phyloP scores from a whole-genome alignment of 2,329 filamentous ascomycete species.

The Kalaharituber pfeilii region DNA sequence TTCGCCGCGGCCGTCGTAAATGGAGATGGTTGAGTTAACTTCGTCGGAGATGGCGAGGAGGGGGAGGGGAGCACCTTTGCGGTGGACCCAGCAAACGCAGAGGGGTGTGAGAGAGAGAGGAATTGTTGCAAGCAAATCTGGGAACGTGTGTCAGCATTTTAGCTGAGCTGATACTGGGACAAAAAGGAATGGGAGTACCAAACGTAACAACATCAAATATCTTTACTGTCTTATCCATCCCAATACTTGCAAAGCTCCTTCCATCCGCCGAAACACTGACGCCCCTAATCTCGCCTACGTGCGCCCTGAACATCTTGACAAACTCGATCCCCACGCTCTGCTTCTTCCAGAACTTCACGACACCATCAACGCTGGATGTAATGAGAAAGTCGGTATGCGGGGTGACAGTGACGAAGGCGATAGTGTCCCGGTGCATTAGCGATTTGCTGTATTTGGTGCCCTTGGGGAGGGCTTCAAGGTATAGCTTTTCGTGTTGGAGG shows the following conservation, averaged over 20 bases:
- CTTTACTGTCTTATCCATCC: conserved; percentile 60
- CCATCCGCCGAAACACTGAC: conserved; percentile 80
- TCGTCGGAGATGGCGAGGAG: conserved; percentile 69
- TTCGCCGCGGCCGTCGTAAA: conserved; percentile 84
- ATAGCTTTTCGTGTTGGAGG: conserved; percentile 87
- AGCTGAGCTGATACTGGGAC: neutral
- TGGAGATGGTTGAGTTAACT: conserved; percentile 50
- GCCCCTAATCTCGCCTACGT: conserved; percentile 65
- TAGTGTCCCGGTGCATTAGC: conserved; percentile 93
- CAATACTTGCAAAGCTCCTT: conserved; percentile 79
- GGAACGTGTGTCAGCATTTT: conserved; percentile 14
- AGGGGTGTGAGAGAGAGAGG: conserved; percentile 57
- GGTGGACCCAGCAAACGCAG: conserved; percentile 83
- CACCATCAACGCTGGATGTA: conserved; percentile 83
- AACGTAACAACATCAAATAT: conserved; percentile 74
- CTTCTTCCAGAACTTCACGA: conserved; percentile 99
- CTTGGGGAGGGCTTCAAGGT: conserved; percentile 71
- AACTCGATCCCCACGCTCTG: conserved; percentile 79
- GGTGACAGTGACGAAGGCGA: conserved; percentile 74
- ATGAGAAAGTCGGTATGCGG: conserved; percentile 88
- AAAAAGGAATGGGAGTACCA: conserved; percentile 30
- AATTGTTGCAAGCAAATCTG: conserved; percentile 65
- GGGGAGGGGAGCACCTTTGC: conserved; percentile 70
- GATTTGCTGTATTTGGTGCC: conserved; percentile 79
- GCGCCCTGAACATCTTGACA: conserved; percentile 92